Evolutionary conservation across 345 rosid species (phyloP).

Genomic region (Erucastrum elatum): DNA sequence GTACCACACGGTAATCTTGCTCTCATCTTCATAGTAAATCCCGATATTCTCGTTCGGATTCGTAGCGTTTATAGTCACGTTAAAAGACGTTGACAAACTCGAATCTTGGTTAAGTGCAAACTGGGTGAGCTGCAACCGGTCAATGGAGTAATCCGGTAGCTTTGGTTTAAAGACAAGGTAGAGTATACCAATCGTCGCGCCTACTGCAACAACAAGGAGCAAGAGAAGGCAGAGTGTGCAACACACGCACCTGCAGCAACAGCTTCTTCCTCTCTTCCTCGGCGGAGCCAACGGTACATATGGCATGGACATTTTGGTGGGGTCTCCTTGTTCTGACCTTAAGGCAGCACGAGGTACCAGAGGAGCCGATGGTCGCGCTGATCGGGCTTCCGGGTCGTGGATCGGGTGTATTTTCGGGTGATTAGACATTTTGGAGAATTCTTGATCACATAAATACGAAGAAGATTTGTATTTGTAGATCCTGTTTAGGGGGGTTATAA

Average conservation of each 20-base stretch:
- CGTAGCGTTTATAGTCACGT: conserved; percentile 60
- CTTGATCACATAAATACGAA: conserved; percentile 14
- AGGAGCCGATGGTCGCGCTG: conserved; percentile 49
- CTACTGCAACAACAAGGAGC: conserved; percentile 50
- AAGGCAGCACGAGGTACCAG: conserved; percentile 51
- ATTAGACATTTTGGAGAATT: conserved; percentile 48
- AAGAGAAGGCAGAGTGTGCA: conserved; percentile 60
- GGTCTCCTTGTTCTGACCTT: conserved; percentile 47
- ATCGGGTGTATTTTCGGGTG: conserved; percentile 65
- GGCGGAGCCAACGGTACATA: conserved; percentile 47
- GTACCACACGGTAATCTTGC: conserved; percentile 65
- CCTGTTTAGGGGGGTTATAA: conserved; percentile 3
- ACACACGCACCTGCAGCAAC: conserved; percentile 68
- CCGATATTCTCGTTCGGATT: conserved; percentile 86
- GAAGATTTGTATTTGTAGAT: conserved; percentile 5
- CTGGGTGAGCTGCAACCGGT: conserved; percentile 53
- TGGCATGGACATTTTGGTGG: conserved; percentile 34
- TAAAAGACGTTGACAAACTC: conserved; percentile 58
- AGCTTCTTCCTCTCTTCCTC: conserved; percentile 49
- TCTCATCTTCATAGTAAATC: conserved; percentile 81
- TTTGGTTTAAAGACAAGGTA: conserved; percentile 75
- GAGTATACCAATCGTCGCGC: conserved; percentile 50
- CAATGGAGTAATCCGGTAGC: conserved; percentile 65
- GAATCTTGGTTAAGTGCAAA: conserved; percentile 45
- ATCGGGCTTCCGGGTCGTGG: conserved; percentile 53